These are phyloP conservation scores for Paraurostyla sp. DNA, from an alignment of 73 alveolate species.

Conservation along the genomic window DNA sequence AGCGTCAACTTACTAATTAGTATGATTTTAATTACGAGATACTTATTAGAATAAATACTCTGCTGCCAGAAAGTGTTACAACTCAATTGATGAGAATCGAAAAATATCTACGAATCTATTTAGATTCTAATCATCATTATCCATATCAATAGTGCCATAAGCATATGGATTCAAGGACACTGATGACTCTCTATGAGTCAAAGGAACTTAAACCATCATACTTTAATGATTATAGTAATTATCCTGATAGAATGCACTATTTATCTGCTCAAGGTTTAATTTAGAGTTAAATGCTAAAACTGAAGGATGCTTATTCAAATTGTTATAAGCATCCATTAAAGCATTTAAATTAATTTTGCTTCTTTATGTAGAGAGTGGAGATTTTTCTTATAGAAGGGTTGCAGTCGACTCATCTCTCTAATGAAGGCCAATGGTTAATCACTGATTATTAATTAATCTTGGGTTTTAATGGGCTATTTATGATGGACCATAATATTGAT, in stretches of 20 bases:
- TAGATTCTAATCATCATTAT: not conserved
- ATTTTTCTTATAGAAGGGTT: not conserved
- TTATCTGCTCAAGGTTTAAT: not conserved
- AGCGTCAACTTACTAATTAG: too few species aligned
- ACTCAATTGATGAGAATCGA: not conserved
- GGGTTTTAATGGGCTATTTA: not conserved
- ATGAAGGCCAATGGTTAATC: not conserved
- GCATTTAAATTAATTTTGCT: constrained; percentile 35
- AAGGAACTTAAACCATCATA: not conserved
- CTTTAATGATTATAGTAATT: not conserved
- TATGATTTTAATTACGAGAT: not conserved
- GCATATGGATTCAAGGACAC: constrained; percentile 9
- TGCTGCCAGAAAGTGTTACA: constrained; percentile 10
- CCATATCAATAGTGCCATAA: not conserved
- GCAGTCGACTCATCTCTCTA: constrained; percentile 34
- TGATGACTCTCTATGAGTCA: not conserved
- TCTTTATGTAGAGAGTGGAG: constrained; percentile 23
- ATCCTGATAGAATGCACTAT: not conserved
- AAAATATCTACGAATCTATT: constrained; percentile 30
- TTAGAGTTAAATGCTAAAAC: not conserved
- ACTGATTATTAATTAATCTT: not conserved
- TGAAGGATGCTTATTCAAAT: constrained; percentile 19
- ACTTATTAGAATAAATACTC: not conserved
- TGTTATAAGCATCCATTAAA: constrained; percentile 35
- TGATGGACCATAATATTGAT: not conserved